Percentiles rank a stretch among this genome's conserved stretches.
Evolutionary conservation across 2,329 filamentous ascomycete genomes (phyloP).

Genomic region (Gnomoniopsis smithogilvyi): DNA sequence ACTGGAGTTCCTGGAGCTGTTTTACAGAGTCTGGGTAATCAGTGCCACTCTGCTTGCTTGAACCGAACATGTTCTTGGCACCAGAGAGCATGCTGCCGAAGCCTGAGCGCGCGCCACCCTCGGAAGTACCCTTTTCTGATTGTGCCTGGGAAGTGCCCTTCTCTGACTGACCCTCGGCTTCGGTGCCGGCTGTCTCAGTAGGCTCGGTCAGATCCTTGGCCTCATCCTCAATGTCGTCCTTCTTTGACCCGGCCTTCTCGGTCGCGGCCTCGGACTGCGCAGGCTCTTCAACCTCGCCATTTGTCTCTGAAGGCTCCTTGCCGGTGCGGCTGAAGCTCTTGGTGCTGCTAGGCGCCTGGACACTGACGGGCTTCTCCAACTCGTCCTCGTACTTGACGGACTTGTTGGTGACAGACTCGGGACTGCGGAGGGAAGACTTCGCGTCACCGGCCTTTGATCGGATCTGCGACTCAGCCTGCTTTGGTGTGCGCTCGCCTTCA

Average conservation of each 20-base stretch:
- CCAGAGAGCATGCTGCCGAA: conserved; percentile 16
- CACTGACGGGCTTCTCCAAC: conserved; percentile 9
- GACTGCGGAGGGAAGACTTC: conserved; percentile 10
- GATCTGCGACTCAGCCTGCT: conserved; percentile 10
- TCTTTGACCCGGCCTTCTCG: conserved; percentile 9
- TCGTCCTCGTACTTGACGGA: conserved; percentile 19
- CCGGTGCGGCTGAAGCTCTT: conserved; percentile 17
- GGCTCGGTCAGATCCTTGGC: conserved; percentile 21
- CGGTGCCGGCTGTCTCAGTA: conserved; percentile 14
- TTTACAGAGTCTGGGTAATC: conserved; percentile 5
- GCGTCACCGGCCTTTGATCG: conserved; percentile 8
- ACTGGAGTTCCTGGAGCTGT: conserved; percentile 12
- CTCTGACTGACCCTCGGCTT: conserved; percentile 8
- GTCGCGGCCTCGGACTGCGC: conserved; percentile 8
- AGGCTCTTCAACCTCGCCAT: conserved; percentile 7
- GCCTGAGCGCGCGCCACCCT: conserved; percentile 5
- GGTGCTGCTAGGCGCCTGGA: conserved; percentile 13
- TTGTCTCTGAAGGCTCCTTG: conserved; percentile 16
- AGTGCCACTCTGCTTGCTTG: conserved; percentile 14
- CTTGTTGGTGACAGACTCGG: conserved; percentile 16
- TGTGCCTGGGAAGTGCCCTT: background rate
- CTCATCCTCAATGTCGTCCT: conserved; percentile 11
- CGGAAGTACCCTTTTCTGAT: background rate
- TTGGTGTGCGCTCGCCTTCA: background rate
- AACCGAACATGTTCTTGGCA: conserved; percentile 12